Evolutionary conservation across 2,329 filamentous ascomycete species (phyloP).

Genomic region (Phyllosticta citribraziliensis): DNA sequence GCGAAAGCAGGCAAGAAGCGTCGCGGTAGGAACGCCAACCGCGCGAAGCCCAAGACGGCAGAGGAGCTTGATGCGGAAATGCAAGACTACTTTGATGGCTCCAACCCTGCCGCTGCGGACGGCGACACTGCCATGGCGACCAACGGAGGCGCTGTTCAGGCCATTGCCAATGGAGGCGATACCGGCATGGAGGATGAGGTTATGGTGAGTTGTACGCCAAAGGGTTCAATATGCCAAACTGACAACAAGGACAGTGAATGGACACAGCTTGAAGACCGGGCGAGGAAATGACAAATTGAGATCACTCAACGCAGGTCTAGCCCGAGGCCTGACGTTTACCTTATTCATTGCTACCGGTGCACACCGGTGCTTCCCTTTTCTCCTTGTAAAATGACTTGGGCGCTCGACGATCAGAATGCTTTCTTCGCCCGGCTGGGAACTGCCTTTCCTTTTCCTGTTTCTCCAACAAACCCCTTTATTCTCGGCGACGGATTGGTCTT

Average conservation of each 20-base stretch:
- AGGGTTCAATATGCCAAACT: not conserved
- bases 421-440: not conserved
- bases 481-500: not conserved
- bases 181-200: constrained; percentile 32
- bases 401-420: constrained; percentile 4
- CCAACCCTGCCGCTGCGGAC: constrained; percentile 34
- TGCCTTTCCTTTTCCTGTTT: constrained; percentile 5
- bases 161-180: constrained; percentile 30
- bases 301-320: not conserved
- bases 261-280: not conserved
- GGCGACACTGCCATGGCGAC: constrained; percentile 34
- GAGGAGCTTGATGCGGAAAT: constrained; percentile 97
- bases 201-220: constrained; percentile 16
- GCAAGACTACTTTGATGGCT: constrained; percentile 77
- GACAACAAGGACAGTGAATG: constrained; percentile 9
- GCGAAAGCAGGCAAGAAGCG: constrained; percentile 32
- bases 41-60: constrained; percentile 71
- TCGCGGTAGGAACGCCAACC: constrained; percentile 45
- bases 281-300: constrained; percentile 9
- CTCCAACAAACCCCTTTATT: not conserved
- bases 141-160: constrained; percentile 36
- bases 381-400: not conserved
- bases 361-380: not conserved
- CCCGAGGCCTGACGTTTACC: not conserved
- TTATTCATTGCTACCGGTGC: not conserved